These are phyloP conservation scores for Fusarium gaditjirri DNA, from an alignment of 2,329 filamentous ascomycete species.

Conservation along the genomic window DNA sequence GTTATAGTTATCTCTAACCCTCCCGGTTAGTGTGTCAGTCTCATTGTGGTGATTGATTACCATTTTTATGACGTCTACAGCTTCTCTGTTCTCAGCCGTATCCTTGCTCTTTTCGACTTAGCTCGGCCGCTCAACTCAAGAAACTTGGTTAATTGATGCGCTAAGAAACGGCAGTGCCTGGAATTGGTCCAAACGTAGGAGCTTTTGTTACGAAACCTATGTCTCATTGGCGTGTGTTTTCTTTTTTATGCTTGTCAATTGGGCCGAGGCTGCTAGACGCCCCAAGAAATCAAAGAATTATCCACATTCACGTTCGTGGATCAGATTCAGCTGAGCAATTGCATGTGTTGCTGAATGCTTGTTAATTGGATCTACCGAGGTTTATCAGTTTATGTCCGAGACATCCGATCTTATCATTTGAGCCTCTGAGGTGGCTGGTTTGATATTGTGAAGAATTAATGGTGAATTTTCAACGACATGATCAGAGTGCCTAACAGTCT, in stretches of 20 bases:
- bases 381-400: neutral
- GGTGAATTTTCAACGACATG: neutral
- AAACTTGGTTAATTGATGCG: neutral
- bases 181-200: constrained; percentile 7
- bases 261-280: constrained; percentile 3
- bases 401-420: neutral
- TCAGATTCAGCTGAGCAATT: neutral
- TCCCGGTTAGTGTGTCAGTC: neutral
- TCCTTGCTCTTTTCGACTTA: constrained; percentile 18
- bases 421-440: neutral
- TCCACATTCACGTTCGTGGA: constrained; percentile 8
- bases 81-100: neutral
- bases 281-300: constrained; percentile 3
- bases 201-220: neutral
- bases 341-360: constrained; percentile 5
- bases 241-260: neutral
- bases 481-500: fast-evolving
- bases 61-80: constrained; percentile 6
- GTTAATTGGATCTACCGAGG: constrained; percentile 9
- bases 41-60: neutral
- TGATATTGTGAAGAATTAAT: neutral
- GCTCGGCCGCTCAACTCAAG: constrained; percentile 22
- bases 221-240: neutral
- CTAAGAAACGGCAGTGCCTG: constrained; percentile 31
- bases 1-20: neutral